Evolutionary conservation across 1,284 basidiomycete species (phyloP), one percentile per base, ranked within the genome.

Genomic region (Ceratobasidium sp.): DNA sequence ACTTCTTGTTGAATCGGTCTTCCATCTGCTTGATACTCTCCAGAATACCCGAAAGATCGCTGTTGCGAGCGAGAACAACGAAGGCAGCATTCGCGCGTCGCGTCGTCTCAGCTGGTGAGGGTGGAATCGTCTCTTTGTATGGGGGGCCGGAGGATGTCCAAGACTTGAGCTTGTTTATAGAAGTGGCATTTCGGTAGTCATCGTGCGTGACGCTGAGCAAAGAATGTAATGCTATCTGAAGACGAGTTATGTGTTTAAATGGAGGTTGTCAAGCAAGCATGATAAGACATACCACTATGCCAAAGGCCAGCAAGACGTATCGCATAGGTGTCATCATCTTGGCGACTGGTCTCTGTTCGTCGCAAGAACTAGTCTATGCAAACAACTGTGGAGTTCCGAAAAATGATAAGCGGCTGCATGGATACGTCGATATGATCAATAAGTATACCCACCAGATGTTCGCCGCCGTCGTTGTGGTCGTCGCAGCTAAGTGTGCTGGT

Each of bases 1-100:
- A 94, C 82, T 93, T 91, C 80, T 91, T 90, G 85, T 96, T 96
- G 86, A 96, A 93, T 50, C 91, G 86, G 80, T 93, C 91, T 82
- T 94, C 92, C 82, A 92, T 87, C 81, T 93, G 91, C 81, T 91
- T 92, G 84, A 94, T 87, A 81, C 91, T 93, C 76, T 82, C 87
- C 72, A 92, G 83, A 76, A 95, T 89, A 1, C 90, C 90, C 78
- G 87, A 84, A 62, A 96, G 83, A 81, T 97, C 96, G 56, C 88
- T 85, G 81, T 97, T 97, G 41, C 95, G 88, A 17, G 93, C 94
- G 84, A 97, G 88, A 75, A 96, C 87, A 50, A 96, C 94, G 80
- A 96, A 93, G 2, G 89, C 90, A 27, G 95, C 95, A 81, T 95
- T 96, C 5, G 93, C 95, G 80, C 88, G 92, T n/a, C 82, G 75